phyloP scores from a whole-genome alignment of 495 filamentous ascomycete species.

The Clohesyomyces aquaticus region DNA sequence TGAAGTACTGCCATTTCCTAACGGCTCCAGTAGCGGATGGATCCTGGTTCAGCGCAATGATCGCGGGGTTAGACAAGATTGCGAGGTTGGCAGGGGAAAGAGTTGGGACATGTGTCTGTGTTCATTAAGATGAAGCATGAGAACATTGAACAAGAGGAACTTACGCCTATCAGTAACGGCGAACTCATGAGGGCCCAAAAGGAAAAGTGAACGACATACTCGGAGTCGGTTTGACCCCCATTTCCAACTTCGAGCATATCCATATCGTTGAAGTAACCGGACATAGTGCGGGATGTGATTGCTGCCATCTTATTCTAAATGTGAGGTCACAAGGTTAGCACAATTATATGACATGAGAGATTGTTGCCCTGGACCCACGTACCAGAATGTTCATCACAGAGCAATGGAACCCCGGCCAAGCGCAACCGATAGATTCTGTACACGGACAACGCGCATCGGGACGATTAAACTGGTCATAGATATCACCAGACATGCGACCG shows the following conservation, averaged over 20 bases:
- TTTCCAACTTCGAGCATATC: conserved; percentile 48
- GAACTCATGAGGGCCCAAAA: no score
- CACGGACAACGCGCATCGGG: conserved; percentile 44
- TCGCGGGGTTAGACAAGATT: conserved; percentile 41
- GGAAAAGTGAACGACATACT: conserved; percentile 44
- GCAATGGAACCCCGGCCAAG: conserved; percentile 59
- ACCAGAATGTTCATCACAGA: conserved; percentile 51
- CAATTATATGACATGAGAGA: no score
- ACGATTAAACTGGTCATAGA: conserved; percentile 50
- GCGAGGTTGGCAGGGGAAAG: conserved; percentile 38
- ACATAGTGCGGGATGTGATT: conserved; percentile 31
- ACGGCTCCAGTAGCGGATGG: conserved; percentile 20
- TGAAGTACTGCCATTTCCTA: conserved; percentile 35
- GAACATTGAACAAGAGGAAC: no score
- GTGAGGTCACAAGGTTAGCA: no score
- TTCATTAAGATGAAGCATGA: conserved; percentile 41
- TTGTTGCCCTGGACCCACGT: no score
- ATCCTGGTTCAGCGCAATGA: conserved; percentile 41
- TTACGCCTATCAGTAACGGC: no score
- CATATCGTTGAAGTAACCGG: conserved; percentile 45
- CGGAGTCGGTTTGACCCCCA: conserved; percentile 39
- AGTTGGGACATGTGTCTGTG: conserved; percentile 37
- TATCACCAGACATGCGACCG: conserved; percentile 61
- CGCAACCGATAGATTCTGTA: conserved; percentile 50
- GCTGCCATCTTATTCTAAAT: conserved; percentile 44